Evolutionary conservation across 1,284 basidiomycete species (phyloP).

Genomic region (Irpex sp.): DNA sequence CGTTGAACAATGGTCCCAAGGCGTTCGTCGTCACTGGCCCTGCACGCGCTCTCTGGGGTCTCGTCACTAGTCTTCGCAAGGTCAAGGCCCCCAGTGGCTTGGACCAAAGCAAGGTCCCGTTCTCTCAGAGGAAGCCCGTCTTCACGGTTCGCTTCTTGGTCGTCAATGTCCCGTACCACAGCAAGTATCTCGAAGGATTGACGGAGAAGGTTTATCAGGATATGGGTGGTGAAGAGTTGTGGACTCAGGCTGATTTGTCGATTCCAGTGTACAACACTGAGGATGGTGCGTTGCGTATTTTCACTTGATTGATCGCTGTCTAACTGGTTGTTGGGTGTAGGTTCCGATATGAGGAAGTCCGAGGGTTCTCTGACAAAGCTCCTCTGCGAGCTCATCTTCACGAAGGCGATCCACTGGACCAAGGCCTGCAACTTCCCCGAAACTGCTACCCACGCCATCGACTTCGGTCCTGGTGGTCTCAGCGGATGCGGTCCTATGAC

Average conservation of each 20-base stretch:
- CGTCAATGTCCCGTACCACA: slow-evolving; percentile 95
- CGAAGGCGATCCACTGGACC: slow-evolving; percentile 88
- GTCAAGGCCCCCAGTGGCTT: slow-evolving; percentile 82
- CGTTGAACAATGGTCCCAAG: slow-evolving; percentile 89
- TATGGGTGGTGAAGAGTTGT: slow-evolving; percentile 76
- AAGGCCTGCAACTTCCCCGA: slow-evolving; percentile 87
- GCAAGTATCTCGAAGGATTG: slow-evolving; percentile 76
- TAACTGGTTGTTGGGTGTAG: slow-evolving; percentile 34
- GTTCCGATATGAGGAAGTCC: slow-evolving; percentile 74
- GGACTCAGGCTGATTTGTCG: slow-evolving; percentile 70
- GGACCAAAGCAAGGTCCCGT: slow-evolving; percentile 93
- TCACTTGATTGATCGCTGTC: too few relatives aligned
- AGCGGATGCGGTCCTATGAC: slow-evolving; percentile 93
- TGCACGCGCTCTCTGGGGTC: slow-evolving; percentile 88
- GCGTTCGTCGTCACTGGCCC: slow-evolving; percentile 95
- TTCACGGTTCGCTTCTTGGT: slow-evolving; percentile 94
- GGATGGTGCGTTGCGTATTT: slow-evolving; percentile 55
- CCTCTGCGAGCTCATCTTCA: slow-evolving; percentile 92
- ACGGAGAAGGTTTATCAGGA: slow-evolving; percentile 77
- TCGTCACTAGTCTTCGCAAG: slow-evolving; percentile 89
- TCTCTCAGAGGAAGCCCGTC: slow-evolving; percentile 92
- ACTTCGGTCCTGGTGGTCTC: slow-evolving; percentile 94
- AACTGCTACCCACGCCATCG: slow-evolving; percentile 90
- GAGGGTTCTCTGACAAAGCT: slow-evolving; percentile 73
- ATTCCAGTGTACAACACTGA: slow-evolving; percentile 94